Evolutionary conservation across 192 early-diverging fungal species (phyloP).

Genomic region (Backusella australiensis): DNA sequence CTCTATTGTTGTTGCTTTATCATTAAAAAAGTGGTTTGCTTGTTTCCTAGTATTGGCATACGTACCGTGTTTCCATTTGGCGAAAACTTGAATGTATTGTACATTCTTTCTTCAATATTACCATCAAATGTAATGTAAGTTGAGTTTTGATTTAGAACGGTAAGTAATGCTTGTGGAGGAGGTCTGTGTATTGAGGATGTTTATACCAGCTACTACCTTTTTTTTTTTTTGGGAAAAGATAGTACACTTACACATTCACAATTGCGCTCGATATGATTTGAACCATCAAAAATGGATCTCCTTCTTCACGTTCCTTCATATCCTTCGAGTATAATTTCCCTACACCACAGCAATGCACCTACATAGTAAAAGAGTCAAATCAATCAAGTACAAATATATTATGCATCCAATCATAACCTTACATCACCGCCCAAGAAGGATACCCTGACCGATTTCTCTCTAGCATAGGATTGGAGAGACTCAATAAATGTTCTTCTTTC

Average conservation of each 20-base stretch:
- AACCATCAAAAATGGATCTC: conserved; percentile 67
- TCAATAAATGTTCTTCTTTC: conserved; percentile 66
- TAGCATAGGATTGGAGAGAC: conserved; percentile 63
- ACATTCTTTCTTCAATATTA: conserved; percentile 66
- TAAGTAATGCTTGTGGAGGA: conserved; percentile 66
- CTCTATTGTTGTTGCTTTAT: neutral
- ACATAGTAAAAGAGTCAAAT: neutral
- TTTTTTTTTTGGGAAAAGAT: neutral
- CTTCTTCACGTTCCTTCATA: conserved; percentile 29
- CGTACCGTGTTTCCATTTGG: conserved; percentile 26
- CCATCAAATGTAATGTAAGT: conserved; percentile 51
- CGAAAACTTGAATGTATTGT: conserved; percentile 53
- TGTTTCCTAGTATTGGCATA: neutral
- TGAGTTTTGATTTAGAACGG: conserved; percentile 57
- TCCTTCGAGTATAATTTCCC: conserved; percentile 20
- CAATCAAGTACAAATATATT: neutral
- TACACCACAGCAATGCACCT: conserved; percentile 33
- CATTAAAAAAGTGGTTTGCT: neutral
- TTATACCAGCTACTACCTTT: neutral
- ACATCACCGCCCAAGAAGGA: conserved; percentile 81
- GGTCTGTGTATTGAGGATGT: conserved; percentile 37
- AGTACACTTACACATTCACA: conserved; percentile 52
- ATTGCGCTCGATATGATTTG: conserved; percentile 80
- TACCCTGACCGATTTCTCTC: conserved; percentile 57
- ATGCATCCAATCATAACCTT: conserved; percentile 34